These are phyloP conservation scores for Xylaria sp. DNA, from an alignment of 2,329 filamentous ascomycete species.

Conservation along the genomic window DNA sequence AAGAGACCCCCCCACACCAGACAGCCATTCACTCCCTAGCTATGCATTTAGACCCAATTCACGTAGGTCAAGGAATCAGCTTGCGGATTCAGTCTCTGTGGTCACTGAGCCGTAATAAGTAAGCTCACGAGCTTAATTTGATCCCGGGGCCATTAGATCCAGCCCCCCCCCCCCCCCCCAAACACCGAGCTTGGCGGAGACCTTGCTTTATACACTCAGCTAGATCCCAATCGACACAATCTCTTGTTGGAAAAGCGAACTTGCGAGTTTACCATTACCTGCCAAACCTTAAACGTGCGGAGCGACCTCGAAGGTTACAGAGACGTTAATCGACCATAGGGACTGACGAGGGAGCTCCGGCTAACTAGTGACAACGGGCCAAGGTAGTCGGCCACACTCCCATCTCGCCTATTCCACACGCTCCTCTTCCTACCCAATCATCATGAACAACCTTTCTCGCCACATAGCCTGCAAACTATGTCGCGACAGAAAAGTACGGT, in stretches of 20 bases:
- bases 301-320: slow-evolving; percentile 7
- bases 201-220: slow-evolving; percentile 21
- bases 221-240: slow-evolving; percentile 15
- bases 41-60: slow-evolving; percentile 20
- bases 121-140: slow-evolving; percentile 27
- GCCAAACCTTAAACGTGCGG: slow-evolving; percentile 5
- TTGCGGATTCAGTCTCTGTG: slow-evolving; percentile 9
- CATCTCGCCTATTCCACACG: slow-evolving; percentile 3
- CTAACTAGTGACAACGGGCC: slow-evolving; percentile 10
- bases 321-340: slow-evolving; percentile 1
- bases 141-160: slow-evolving; percentile 7
- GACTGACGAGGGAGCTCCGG: slow-evolving; percentile 11
- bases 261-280: slow-evolving; percentile 5
- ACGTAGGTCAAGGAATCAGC: slow-evolving; percentile 16
- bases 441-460: slow-evolving; percentile 30
- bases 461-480: slow-evolving; percentile 35
- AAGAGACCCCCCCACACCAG: slow-evolving; percentile 15
- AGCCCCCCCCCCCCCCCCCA: no score
- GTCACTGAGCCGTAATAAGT: slow-evolving; percentile 18
- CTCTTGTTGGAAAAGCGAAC: slow-evolving; percentile 4
- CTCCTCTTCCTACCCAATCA: slow-evolving; percentile 4
- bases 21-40: slow-evolving; percentile 18
- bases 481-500: slow-evolving; percentile 36
- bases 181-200: slow-evolving; percentile 18
- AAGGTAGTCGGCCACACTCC: slow-evolving; percentile 8